These are phyloP conservation scores for Paraglomus occultum DNA, from an alignment of 192 early-diverging fungal genomes.

Conservation along the genomic window DNA sequence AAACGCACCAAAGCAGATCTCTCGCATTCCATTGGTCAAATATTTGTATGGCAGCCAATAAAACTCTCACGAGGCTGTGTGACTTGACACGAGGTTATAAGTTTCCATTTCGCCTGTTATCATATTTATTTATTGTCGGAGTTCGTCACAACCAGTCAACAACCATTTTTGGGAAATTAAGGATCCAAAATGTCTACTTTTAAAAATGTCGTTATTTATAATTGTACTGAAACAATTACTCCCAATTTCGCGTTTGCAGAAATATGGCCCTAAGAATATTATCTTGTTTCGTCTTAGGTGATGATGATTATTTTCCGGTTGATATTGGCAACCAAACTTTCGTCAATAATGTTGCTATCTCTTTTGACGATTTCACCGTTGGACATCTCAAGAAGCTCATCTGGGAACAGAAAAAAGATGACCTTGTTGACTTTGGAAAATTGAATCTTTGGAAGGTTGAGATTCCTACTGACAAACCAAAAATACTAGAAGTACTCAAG, in stretches of 20 bases:
- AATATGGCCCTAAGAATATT: background rate
- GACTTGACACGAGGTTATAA: too few relatives aligned
- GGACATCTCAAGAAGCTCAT: constrained; percentile 23
- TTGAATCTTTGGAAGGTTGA: constrained; percentile 26
- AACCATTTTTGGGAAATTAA: too few relatives aligned
- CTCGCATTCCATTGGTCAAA: too few relatives aligned
- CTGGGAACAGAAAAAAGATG: background rate
- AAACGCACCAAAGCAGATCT: too few relatives aligned
- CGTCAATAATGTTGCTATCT: background rate
- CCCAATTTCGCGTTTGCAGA: constrained; percentile 21
- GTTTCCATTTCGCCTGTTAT: too few relatives aligned
- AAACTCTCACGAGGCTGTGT: too few relatives aligned
- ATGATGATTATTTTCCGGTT: background rate
- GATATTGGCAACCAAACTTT: constrained; percentile 4
- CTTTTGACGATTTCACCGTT: constrained; percentile 1
- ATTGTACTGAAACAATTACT: too few relatives aligned
- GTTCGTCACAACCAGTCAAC: too few relatives aligned
- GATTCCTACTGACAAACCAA: background rate
- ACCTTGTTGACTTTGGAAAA: background rate
- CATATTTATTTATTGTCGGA: too few relatives aligned
- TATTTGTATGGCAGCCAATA: too few relatives aligned
- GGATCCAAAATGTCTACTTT: too few relatives aligned
- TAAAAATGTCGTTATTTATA: too few relatives aligned
- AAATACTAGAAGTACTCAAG: constrained; percentile 1
- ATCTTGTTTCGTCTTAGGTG: constrained; percentile 13